These are phyloP conservation scores for Fonticula alba DNA, from an alignment of 78 protist genomes.

Conservation along the genomic window DNA sequence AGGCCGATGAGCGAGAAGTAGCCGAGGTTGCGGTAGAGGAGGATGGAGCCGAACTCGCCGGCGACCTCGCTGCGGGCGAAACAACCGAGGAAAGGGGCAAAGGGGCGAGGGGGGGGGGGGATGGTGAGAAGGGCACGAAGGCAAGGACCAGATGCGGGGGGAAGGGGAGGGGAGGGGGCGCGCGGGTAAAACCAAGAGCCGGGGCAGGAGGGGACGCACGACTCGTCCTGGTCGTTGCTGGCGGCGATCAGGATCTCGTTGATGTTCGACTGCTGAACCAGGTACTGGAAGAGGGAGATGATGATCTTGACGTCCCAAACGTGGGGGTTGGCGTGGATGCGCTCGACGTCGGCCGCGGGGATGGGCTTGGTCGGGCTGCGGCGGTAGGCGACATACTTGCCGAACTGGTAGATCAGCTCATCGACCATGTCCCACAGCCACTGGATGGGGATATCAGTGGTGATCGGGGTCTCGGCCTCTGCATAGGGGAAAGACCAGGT, in stretches of 20 bases:
- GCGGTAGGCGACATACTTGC: slow-evolving; percentile 38
- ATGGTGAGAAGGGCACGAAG: too few species aligned
- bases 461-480: slow-evolving; percentile 25
- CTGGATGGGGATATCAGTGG: slow-evolving; percentile 49
- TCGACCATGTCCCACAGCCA: slow-evolving; percentile 88
- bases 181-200: too few species aligned
- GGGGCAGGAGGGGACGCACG: too few species aligned
- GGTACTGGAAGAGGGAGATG: slow-evolving; percentile 12
- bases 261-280: slow-evolving; percentile 16
- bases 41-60: slow-evolving; percentile 30
- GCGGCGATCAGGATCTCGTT: slow-evolving; percentile 10
- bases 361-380: too few species aligned
- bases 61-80: slow-evolving; percentile 2
- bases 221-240: slow-evolving; percentile 5
- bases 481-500: neutral
- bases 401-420: slow-evolving; percentile 80
- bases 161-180: too few species aligned
- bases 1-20: slow-evolving; percentile 45
- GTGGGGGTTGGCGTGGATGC: too few species aligned
- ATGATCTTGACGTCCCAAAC: slow-evolving; percentile 14
- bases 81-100: too few species aligned
- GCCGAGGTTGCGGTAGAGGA: slow-evolving; percentile 40
- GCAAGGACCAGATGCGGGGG: too few species aligned
- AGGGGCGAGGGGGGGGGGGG: too few species aligned
- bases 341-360: too few species aligned